A percentile compares a stretch with the other conserved stretches of the same genome.
These are phyloP conservation scores for Nidularia pulvinata DNA, from an alignment of 768 basidiomycete species.

Conservation along the genomic window DNA sequence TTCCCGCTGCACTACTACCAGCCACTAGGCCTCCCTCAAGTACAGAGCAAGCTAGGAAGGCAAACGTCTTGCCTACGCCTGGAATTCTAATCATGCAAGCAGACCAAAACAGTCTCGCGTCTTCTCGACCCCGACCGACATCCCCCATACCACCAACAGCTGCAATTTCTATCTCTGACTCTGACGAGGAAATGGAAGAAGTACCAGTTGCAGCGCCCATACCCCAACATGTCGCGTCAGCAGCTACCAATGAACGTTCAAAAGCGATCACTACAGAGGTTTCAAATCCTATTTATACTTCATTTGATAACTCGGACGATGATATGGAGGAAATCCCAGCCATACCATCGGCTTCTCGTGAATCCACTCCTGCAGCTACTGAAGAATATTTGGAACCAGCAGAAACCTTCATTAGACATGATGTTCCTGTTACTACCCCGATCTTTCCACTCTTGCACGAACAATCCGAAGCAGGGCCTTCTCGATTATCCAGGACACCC, in stretches of 20 bases:
- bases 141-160: background rate
- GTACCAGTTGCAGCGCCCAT: slow-evolving; percentile 7
- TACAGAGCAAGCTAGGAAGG: too few species aligned
- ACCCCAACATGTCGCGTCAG: background rate
- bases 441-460: background rate
- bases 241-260: background rate
- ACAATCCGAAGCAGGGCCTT: background rate
- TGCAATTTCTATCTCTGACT: background rate
- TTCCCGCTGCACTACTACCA: slow-evolving; percentile 17
- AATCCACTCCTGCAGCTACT: background rate
- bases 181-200: slow-evolving; percentile 34
- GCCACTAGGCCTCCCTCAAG: too few species aligned
- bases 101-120: too few species aligned
- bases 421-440: background rate
- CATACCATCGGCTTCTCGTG: background rate
- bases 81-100: too few species aligned
- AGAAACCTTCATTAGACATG: too few species aligned
- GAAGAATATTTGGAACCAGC: too few species aligned
- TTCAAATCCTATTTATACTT: too few species aligned
- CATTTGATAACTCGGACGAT: slow-evolving; percentile 30
- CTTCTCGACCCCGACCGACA: too few species aligned
- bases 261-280: background rate
- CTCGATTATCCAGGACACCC: background rate
- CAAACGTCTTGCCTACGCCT: too few species aligned
- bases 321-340: slow-evolving; percentile 35